A percentile compares a stretch with the other conserved stretches of the same genome.
Evolutionary conservation across 2,329 filamentous ascomycete species (phyloP).

Genomic region (Pseudogymnoascus sp.): DNA sequence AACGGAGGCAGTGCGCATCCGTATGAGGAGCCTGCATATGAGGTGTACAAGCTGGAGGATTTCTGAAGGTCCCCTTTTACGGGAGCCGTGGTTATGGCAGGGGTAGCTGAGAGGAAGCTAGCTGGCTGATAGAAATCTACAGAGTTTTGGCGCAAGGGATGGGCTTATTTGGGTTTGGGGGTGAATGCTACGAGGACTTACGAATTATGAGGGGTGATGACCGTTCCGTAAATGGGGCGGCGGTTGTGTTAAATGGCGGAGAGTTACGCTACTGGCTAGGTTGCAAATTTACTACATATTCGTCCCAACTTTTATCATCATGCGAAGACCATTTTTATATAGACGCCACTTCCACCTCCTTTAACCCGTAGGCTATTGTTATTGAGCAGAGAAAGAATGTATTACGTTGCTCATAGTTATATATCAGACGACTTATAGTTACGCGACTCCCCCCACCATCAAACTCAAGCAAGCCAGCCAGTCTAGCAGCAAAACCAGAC

Average conservation of each 20-base stretch:
- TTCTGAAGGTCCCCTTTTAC: slow-evolving; percentile 27
- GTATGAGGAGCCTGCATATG: slow-evolving; percentile 44
- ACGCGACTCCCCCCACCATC: background rate
- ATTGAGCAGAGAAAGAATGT: slow-evolving; percentile 3
- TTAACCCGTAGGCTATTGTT: background rate
- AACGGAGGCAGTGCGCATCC: slow-evolving; percentile 34
- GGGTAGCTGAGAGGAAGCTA: background rate
- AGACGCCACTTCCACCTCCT: background rate
- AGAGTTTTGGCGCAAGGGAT: background rate
- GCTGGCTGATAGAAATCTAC: background rate
- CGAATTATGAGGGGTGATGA: background rate
- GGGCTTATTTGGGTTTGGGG: background rate
- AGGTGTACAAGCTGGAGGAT: slow-evolving; percentile 41
- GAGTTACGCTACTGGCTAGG: no score
- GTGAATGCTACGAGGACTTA: background rate
- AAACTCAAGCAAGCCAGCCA: background rate
- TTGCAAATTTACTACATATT: background rate
- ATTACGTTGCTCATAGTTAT: slow-evolving; percentile 2
- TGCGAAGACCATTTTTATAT: no score
- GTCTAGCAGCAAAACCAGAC: background rate
- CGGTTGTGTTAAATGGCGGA: no score
- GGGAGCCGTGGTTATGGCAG: background rate
- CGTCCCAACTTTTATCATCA: no score
- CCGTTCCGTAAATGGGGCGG: background rate
- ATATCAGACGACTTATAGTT: slow-evolving; percentile 4